Evolutionary conservation across 2,329 filamentous ascomycete species (phyloP), one percentile per base, ranked within the genome.

Genomic region (Trichoderma atroviride): DNA sequence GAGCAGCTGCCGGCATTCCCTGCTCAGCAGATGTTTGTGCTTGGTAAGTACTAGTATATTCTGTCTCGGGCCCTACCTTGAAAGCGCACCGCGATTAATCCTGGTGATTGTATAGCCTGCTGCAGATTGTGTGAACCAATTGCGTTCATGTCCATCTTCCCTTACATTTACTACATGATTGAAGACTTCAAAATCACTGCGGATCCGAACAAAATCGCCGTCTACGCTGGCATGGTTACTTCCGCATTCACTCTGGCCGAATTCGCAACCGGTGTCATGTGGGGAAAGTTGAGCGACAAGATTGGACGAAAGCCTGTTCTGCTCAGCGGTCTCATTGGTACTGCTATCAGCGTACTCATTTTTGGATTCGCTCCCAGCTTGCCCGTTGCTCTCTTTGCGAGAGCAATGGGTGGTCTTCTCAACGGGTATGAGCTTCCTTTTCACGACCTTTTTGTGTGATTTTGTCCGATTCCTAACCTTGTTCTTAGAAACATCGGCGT

Each of bases 61-160:
- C 27, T 19, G 3, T 9, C 14, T 29, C 22, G 33, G 35, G 19
- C 1, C 24, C 19, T 47, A 35, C 9, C 16, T 33, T 66, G n/a
- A 43, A 13, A 50, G 27, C 55, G 24, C 29, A 11, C 27, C 10
- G n/a, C 27, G 63, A 53, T 55, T 66, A 66, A 66, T 50, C 33
- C 7, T 37, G 27, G 40, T 13, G 52, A 11, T 65, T 55, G 63
- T 40, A 53, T 72, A 96, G 94, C 94, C 57, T 86, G 97, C 77
- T 97, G 94, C 82, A 91, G 96, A 77, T 95, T 99, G 83, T 97
- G 94, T 85, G 96, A 99, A 79, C 96, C 96, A 64, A 98, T 99
- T 80, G 96, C 96, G 6, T 98, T 99, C 85, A 98, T 97, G 93
- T 97, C 94, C 66, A 97, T 98, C 75, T 98, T 99, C 79, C 96